Conservation (phyloP, 352 stramenopile genomes). For the Phytophthora pisi region DNA sequence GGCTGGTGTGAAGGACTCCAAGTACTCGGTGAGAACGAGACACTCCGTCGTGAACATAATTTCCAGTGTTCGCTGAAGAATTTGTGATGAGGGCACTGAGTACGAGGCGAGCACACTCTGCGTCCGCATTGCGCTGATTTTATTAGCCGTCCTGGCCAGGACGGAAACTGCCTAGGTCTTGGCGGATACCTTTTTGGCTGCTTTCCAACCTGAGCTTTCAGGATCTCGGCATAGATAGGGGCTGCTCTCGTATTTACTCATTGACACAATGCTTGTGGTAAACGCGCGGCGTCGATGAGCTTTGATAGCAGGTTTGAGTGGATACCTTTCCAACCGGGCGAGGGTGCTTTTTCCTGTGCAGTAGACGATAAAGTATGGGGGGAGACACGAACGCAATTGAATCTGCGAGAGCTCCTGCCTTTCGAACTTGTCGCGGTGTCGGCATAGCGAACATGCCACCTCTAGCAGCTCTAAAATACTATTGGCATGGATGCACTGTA, state of each 20-base stretch:
- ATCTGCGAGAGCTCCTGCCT: conserved; percentile 16
- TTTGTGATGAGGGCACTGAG: not conserved
- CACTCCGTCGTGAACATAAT: conserved; percentile 44
- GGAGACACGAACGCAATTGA: conserved; percentile 24
- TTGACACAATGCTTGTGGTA: not conserved
- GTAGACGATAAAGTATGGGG: conserved; percentile 6
- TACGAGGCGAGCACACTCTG: not conserved
- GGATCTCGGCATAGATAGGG: not conserved
- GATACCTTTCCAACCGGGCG: conserved; percentile 16
- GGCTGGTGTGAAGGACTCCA: conserved; percentile 39
- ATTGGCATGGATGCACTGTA: conserved; percentile 25
- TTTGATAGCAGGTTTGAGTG: conserved; percentile 11
- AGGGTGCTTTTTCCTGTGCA: conserved; percentile 15
- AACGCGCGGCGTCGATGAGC: conserved; percentile 9
- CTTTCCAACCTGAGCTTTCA: conserved; percentile 2
- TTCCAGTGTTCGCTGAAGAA: conserved; percentile 16
- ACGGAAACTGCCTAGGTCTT: not conserved
- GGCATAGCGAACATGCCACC: conserved; percentile 16
- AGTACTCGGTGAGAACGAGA: conserved; percentile 42
- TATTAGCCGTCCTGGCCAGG: not conserved
- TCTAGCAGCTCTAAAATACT: conserved; percentile 16
- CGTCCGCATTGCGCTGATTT: not conserved
- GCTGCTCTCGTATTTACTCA: not conserved
- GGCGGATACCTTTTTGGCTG: not conserved
- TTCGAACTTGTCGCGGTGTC: conserved; percentile 15